Evolutionary conservation across 2,329 filamentous ascomycete species (phyloP).

Genomic region (Raffaelea ambrosiae): DNA sequence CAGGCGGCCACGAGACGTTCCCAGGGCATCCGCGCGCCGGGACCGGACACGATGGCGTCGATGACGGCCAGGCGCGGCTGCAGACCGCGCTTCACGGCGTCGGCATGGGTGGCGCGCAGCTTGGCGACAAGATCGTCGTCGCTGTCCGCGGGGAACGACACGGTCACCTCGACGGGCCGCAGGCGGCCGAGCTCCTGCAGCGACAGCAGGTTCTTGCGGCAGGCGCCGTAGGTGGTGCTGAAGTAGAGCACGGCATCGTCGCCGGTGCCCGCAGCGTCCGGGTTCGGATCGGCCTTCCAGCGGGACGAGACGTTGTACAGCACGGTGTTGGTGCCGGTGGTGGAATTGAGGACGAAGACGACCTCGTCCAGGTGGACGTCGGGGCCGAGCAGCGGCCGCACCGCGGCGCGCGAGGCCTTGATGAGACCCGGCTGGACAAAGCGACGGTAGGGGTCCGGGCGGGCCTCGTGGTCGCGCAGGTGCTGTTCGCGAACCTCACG

Average conservation of each 20-base stretch:
- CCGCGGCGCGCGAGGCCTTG: constrained; percentile 45
- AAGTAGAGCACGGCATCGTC: constrained; percentile 62
- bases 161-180: constrained; percentile 36
- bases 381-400: constrained; percentile 51
- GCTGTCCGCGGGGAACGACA: constrained; percentile 52
- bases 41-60: constrained; percentile 60
- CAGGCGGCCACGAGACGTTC: constrained; percentile 51
- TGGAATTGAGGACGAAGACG: constrained; percentile 65
- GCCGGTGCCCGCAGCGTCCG: constrained; percentile 29
- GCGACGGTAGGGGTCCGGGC: constrained; percentile 59
- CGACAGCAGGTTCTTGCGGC: constrained; percentile 53
- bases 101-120: constrained; percentile 44
- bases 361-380: constrained; percentile 36
- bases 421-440: constrained; percentile 47
- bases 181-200: constrained; percentile 44
- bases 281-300: constrained; percentile 8
- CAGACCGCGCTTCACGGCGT: constrained; percentile 39
- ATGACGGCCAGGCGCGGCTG: constrained; percentile 57
- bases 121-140: constrained; percentile 46
- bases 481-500: constrained; percentile 42
- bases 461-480: constrained; percentile 48
- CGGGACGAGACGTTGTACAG: constrained; percentile 47
- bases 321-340: constrained; percentile 58
- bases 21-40: constrained; percentile 63
- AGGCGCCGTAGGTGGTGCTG: constrained; percentile 57